These are phyloP conservation scores for Salix viminalis DNA, from an alignment of 345 rosid species.

Conservation along the genomic window DNA sequence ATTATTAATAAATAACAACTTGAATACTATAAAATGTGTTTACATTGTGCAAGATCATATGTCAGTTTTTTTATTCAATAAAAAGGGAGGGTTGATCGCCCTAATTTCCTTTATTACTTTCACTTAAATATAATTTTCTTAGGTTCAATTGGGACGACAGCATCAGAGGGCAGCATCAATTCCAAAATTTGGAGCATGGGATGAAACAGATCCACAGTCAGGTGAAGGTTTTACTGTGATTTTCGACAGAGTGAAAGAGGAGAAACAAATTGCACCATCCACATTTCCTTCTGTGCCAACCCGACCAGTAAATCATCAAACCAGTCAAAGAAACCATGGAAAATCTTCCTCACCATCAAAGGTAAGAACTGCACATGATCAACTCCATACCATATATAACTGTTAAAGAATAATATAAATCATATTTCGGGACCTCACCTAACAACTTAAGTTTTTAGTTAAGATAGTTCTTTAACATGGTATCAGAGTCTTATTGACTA, in stretches of 20 bases:
- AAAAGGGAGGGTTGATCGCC: too few relatives aligned
- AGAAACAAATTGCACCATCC: slow-evolving; percentile 31
- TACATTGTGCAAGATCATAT: too few relatives aligned
- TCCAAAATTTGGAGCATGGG: slow-evolving; percentile 63
- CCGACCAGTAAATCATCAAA: neutral
- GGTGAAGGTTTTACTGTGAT: slow-evolving; percentile 47
- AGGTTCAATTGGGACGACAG: slow-evolving; percentile 12
- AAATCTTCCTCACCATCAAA: slow-evolving; percentile 19
- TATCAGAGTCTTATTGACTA: too few relatives aligned
- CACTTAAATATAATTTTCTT: neutral
- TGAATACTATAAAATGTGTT: too few relatives aligned
- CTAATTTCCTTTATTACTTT: too few relatives aligned
- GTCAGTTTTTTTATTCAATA: too few relatives aligned
- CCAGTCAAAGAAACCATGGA: neutral
- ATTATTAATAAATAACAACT: too few relatives aligned
- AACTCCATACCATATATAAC: neutral
- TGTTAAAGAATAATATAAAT: too few relatives aligned
- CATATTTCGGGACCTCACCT: too few relatives aligned
- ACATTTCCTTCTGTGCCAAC: slow-evolving; percentile 11
- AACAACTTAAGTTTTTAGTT: too few relatives aligned
- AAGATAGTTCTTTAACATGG: too few relatives aligned
- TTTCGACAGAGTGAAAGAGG: slow-evolving; percentile 47
- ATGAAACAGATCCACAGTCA: slow-evolving; percentile 45
- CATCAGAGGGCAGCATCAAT: slow-evolving; percentile 35
- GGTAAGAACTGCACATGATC: slow-evolving; percentile 13